Conservation (phyloP, 192 early-diverging fungal genomes). For the Rhizophagus clarus region DNA sequence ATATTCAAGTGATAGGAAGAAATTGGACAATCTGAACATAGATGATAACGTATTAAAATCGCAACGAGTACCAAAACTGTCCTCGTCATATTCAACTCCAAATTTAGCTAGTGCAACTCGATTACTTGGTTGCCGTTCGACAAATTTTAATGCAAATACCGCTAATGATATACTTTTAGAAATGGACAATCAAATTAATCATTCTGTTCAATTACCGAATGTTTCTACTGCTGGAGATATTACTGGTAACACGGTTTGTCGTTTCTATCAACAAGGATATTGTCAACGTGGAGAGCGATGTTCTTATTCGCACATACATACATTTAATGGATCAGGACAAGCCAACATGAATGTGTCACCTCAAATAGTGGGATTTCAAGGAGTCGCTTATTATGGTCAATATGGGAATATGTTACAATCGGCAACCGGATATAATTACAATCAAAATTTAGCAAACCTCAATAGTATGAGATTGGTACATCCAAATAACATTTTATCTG, state of each 20-base stretch:
- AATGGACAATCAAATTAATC: neutral
- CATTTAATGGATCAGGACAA: slow-evolving; percentile 19
- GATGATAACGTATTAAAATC: slow-evolving; percentile 33
- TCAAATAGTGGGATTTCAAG: slow-evolving; percentile 3
- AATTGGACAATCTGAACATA: slow-evolving; percentile 36
- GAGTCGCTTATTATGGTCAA: slow-evolving; percentile 23
- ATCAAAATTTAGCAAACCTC: slow-evolving; percentile 30
- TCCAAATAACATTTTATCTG: neutral
- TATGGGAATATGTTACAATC: slow-evolving; percentile 10
- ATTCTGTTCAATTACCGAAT: slow-evolving; percentile 7
- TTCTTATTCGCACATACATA: slow-evolving; percentile 48
- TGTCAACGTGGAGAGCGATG: slow-evolving; percentile 54
- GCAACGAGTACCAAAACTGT: slow-evolving; percentile 41
- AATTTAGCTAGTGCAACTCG: slow-evolving; percentile 42
- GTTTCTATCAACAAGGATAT: slow-evolving; percentile 35
- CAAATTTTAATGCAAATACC: neutral
- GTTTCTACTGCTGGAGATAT: neutral
- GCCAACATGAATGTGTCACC: neutral
- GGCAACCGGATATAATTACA: slow-evolving; percentile 20
- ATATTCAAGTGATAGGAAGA: slow-evolving; percentile 42
- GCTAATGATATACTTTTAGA: slow-evolving; percentile 4
- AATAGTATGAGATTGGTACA: slow-evolving; percentile 9
- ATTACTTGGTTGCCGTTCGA: slow-evolving; percentile 37
- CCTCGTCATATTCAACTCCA: slow-evolving; percentile 50
- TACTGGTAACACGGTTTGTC: slow-evolving; percentile 20